Conservation (phyloP, 805 yeast genomes). For the Pachysolen tannophilus region DNA sequence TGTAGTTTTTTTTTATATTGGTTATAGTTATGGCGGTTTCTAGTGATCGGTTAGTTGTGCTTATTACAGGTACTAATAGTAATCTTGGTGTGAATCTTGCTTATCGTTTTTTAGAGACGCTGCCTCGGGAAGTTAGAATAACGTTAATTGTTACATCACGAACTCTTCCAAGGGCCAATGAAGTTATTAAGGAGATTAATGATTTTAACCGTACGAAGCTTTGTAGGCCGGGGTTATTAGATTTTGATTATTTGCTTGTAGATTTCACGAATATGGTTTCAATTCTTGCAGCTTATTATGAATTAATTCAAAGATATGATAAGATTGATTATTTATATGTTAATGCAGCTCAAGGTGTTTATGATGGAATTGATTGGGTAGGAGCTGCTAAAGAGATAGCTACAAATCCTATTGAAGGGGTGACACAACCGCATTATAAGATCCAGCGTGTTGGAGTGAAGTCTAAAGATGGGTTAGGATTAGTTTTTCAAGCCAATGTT, state of each 20-base stretch:
- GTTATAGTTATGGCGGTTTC: too few species aligned
- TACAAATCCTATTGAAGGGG: conserved; percentile 65
- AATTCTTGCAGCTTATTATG: conserved; percentile 64
- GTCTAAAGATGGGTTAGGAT: conserved; percentile 73
- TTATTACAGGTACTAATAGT: conserved; percentile 34
- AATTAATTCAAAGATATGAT: conserved; percentile 52
- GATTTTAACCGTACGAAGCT: conserved; percentile 27
- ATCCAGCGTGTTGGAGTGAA: conserved; percentile 72
- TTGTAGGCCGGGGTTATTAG: conserved; percentile 50
- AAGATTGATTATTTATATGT: conserved; percentile 73
- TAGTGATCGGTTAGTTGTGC: conserved; percentile 17
- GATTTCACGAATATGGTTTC: conserved; percentile 90
- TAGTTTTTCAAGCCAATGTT: conserved; percentile 92
- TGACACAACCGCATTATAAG: conserved; percentile 84
- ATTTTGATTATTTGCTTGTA: conserved; percentile 82
- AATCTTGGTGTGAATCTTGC: conserved; percentile 86
- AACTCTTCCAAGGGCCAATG: conserved; percentile 76
- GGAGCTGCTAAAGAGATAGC: conserved; percentile 65
- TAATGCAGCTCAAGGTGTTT: conserved; percentile 87
- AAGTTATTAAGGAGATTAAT: conserved; percentile 55
- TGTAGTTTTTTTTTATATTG: too few species aligned
- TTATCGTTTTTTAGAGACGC: conserved; percentile 59
- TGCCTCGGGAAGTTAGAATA: conserved; percentile 44
- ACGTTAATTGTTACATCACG: conserved; percentile 87
- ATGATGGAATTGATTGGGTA: conserved; percentile 80